Conservation (phyloP, 2,329 filamentous ascomycete genomes). For the Hypoxylon sp. region DNA sequence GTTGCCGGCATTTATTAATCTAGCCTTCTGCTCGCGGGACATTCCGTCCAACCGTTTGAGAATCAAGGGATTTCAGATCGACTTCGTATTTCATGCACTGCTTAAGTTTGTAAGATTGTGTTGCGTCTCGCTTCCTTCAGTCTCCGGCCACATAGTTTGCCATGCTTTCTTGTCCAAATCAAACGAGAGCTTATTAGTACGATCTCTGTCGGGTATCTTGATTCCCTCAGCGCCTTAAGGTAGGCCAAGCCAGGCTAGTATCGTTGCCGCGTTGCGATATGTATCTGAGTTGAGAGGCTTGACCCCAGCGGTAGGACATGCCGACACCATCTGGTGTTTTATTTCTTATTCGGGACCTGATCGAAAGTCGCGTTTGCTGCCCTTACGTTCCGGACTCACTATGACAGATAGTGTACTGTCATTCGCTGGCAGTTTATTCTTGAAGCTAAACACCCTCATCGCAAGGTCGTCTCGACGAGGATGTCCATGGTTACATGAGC, state of each 20-base stretch:
- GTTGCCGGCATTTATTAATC: no score
- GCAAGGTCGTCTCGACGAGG: no score
- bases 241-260: conserved; percentile 11
- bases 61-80: background rate
- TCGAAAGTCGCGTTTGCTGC: conserved; percentile 9
- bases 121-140: conserved; percentile 6
- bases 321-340: conserved; percentile 9
- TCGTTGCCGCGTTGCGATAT: conserved; percentile 11
- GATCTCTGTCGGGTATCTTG: conserved; percentile 3
- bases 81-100: conserved; percentile 6
- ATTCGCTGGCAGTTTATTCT: background rate
- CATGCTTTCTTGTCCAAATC: conserved; percentile 10
- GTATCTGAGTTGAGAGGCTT: conserved; percentile 6
- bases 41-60: background rate
- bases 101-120: conserved; percentile 8
- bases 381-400: conserved; percentile 3
- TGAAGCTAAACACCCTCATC: background rate
- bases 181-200: conserved; percentile 10
- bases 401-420: conserved; percentile 2
- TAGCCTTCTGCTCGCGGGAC: conserved; percentile 5
- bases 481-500: no score
- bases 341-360: conserved; percentile 1
- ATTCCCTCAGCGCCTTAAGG: conserved; percentile 4
- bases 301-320: conserved; percentile 18
- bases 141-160: conserved; percentile 12